Percentiles rank a stretch among this genome's conserved stretches.
phyloP scores from a whole-genome alignment of 805 yeast species.

The Candida coquimbonensis region DNA sequence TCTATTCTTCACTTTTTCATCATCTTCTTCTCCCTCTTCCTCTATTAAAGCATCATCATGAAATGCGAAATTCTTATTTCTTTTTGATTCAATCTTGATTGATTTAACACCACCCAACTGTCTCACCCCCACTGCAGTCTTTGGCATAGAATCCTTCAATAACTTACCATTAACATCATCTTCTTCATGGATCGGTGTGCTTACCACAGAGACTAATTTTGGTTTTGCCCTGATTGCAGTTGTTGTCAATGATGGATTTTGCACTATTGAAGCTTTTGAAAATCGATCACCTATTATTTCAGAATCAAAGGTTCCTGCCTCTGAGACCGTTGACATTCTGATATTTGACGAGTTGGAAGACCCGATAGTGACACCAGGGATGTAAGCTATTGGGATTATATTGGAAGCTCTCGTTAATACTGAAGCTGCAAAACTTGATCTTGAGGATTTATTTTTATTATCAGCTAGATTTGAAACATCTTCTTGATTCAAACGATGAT shows the following conservation, averaged over 20 bases:
- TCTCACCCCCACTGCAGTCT: conserved; percentile 19
- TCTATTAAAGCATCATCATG: conserved; percentile 14
- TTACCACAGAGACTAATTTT: conserved; percentile 51
- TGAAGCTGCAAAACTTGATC: conserved; percentile 39
- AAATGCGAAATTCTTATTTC: conserved; percentile 6
- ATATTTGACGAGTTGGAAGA: conserved; percentile 10
- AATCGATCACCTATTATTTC: conserved; percentile 28
- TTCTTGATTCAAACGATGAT: conserved; percentile 17
- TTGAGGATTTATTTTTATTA: conserved; percentile 10
- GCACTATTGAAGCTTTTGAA: conserved; percentile 37
- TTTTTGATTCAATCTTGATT: conserved; percentile 12
- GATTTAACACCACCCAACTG: conserved; percentile 22
- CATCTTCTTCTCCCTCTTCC: conserved; percentile 15
- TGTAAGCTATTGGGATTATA: conserved; percentile 84
- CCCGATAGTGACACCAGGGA: conserved; percentile 83
- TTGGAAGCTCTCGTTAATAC: conserved; percentile 77
- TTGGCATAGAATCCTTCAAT: conserved; percentile 14
- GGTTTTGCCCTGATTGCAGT: conserved; percentile 78
- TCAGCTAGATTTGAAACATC: conserved; percentile 21
- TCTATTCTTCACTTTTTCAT: conserved; percentile 6
- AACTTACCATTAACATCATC: conserved; percentile 3
- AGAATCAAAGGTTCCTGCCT: conserved; percentile 13
- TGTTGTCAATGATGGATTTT: conserved; percentile 36
- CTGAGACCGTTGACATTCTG: conserved; percentile 27
- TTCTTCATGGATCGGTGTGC: background rate